These are phyloP conservation scores for Priceomyces castillae DNA, from an alignment of 805 yeast species.

Conservation along the genomic window DNA sequence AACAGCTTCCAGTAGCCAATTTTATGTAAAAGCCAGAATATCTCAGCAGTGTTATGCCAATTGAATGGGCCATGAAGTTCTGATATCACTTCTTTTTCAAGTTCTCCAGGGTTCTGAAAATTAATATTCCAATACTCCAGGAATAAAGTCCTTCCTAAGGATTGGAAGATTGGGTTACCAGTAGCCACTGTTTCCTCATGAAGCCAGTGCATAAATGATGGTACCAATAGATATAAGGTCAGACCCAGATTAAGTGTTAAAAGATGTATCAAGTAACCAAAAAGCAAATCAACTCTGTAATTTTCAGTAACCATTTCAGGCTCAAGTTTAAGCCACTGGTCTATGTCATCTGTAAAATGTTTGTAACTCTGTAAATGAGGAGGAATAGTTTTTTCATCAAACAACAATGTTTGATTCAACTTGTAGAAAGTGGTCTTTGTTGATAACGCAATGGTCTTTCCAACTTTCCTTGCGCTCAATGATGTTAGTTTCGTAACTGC, in stretches of 20 bases:
- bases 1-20: constrained; percentile 31
- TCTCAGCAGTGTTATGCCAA: constrained; percentile 5
- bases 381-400: constrained; percentile 28
- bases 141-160: constrained; percentile 17
- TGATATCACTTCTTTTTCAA: constrained; percentile 10
- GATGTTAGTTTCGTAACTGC: constrained; percentile 16
- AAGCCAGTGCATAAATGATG: constrained; percentile 38
- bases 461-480: constrained; percentile 25
- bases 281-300: constrained; percentile 23
- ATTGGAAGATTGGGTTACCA: neutral
- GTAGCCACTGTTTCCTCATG: constrained; percentile 20
- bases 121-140: constrained; percentile 24
- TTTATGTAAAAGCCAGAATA: constrained; percentile 27
- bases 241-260: constrained; percentile 33
- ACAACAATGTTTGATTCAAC: constrained; percentile 26
- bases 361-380: constrained; percentile 17
- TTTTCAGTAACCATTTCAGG: constrained; percentile 21
- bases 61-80: constrained; percentile 14
- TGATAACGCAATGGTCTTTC: constrained; percentile 33
- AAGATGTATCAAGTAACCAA: constrained; percentile 36
- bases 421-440: constrained; percentile 33
- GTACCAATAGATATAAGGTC: constrained; percentile 30
- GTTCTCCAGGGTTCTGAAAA: constrained; percentile 11
- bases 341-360: constrained; percentile 32
- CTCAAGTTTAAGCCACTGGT: constrained; percentile 35